Evolutionary conservation across 2,329 filamentous ascomycete species (phyloP).

Genomic region (Cercospora zeina): DNA sequence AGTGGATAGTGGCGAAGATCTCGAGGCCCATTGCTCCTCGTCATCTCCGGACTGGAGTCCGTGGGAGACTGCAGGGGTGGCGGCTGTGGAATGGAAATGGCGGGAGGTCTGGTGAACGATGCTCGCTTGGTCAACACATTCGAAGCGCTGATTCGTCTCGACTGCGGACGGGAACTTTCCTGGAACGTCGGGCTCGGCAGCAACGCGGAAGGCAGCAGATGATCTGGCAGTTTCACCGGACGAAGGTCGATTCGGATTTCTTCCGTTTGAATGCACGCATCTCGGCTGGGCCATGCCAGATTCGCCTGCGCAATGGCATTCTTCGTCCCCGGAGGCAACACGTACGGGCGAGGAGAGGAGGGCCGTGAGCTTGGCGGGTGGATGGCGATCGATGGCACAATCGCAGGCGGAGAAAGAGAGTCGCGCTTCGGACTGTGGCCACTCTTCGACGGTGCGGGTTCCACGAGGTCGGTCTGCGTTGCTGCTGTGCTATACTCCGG

Average conservation of each 20-base stretch:
- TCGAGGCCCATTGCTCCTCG: conserved; percentile 30
- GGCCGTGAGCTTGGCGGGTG: conserved; percentile 84
- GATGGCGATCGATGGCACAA: conserved; percentile 77
- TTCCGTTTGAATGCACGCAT: conserved; percentile 77
- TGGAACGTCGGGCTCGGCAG: conserved; percentile 51
- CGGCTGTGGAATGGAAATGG: conserved; percentile 27
- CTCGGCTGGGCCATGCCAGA: conserved; percentile 53
- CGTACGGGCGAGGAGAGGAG: conserved; percentile 71
- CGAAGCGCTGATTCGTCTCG: conserved; percentile 22
- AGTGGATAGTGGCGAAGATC: conserved; percentile 36
- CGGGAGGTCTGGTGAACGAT: conserved; percentile 20
- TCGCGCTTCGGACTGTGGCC: conserved; percentile 32
- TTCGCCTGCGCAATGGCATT: conserved; percentile 80
- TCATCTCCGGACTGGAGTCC: conserved; percentile 32
- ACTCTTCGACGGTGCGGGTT: conserved; percentile 35
- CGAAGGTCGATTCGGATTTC: conserved; percentile 82
- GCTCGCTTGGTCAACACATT: conserved; percentile 30
- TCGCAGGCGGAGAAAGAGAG: conserved; percentile 36
- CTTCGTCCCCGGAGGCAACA: conserved; percentile 78
- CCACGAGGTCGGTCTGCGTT: conserved; percentile 40
- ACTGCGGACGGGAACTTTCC: conserved; percentile 24
- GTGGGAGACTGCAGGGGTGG: conserved; percentile 35
- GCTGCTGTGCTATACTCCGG: conserved; percentile 36
- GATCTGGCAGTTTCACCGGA: conserved; percentile 69
- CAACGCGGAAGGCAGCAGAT: conserved; percentile 77